Evolutionary conservation across 352 stramenopile species (phyloP).

Genomic region (Phytophthora tentaculata): DNA sequence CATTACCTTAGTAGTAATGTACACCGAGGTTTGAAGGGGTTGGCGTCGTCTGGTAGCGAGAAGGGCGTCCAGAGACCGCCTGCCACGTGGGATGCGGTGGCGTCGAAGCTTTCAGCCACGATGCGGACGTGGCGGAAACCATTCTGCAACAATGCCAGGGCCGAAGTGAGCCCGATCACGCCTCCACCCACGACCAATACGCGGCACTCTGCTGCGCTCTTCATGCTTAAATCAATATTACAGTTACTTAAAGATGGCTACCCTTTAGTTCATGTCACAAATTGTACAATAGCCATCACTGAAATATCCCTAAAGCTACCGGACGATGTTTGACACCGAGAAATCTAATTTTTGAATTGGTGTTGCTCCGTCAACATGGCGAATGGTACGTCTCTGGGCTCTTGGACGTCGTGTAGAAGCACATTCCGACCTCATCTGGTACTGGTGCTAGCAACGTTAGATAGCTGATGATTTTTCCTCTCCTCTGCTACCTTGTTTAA

Average conservation of each 20-base stretch:
- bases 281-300: not conserved
- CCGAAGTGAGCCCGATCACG: slow-evolving; percentile 74
- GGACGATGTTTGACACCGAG: not conserved
- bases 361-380: slow-evolving; percentile 9
- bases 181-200: slow-evolving; percentile 68
- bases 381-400: slow-evolving; percentile 19
- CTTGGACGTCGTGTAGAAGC: slow-evolving; percentile 7
- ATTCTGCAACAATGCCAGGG: slow-evolving; percentile 62
- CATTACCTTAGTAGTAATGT: slow-evolving; percentile 19
- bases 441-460: not conserved
- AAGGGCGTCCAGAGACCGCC: slow-evolving; percentile 83
- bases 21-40: slow-evolving; percentile 48
- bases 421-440: not conserved
- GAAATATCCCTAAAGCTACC: not conserved
- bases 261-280: not conserved
- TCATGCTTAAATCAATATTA: not conserved
- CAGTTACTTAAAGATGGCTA: not conserved
- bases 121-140: slow-evolving; percentile 55
- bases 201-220: slow-evolving; percentile 15
- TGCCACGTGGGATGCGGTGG: slow-evolving; percentile 67
- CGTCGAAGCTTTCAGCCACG: slow-evolving; percentile 61
- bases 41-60: slow-evolving; percentile 46
- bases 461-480: slow-evolving; percentile 13
- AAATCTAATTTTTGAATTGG: slow-evolving; percentile 10
- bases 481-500: slow-evolving; percentile 4